Base-by-base conservation (phyloP, 2,329 filamentous ascomycete genomes). In the Tricladium varicosporioides region DNA sequence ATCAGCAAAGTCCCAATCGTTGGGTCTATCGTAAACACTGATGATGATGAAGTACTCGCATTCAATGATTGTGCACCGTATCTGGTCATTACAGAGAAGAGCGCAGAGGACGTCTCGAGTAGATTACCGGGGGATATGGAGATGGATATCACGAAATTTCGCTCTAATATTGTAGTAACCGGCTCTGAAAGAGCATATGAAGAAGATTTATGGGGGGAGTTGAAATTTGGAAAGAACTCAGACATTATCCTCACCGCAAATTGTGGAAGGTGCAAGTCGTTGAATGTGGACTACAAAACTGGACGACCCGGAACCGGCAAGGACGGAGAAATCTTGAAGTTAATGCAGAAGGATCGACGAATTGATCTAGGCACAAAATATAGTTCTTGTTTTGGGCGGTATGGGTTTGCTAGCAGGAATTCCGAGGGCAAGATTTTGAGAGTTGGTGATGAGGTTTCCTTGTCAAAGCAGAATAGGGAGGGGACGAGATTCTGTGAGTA, bases 51-150 rank as follows among this genome's bases (percentile, higher is more conserved):
- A 36, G 80, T 76, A 67, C 78, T 93, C 45, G 83, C 82, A 1
- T 94, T 93, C 72, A 82, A 85, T 42, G 90, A 94, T 71, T 82
- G 83, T 61, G 89, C 89, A 1, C 87, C 90, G 0, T 89, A 88
- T 69, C 80, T 96, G 13, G 72, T 96, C 19, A 80, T 87, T 5
- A 89, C 86, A 0, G 79, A 85, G 59, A 80, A 83, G 1, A 94
- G 89, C 1, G 79, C 92, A n/a, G 73, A 78, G 16, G 79, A 89
- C 63, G 81, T 95, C 48, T 83, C 81, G 33, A 69, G 70, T 5
- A 78, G 85, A 3, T 71, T 91, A 5, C 73, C 78, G 0, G 69
- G 69, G 0, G 75, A 73, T 11, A 71, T 78, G 31, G 67, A 74
- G 16, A 79, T 88, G 74, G 84, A 87, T 53, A 82, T 88, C 69